Base-by-base conservation (phyloP, 2,329 filamentous ascomycete species). In the Diplodia scrobiculata region DNA sequence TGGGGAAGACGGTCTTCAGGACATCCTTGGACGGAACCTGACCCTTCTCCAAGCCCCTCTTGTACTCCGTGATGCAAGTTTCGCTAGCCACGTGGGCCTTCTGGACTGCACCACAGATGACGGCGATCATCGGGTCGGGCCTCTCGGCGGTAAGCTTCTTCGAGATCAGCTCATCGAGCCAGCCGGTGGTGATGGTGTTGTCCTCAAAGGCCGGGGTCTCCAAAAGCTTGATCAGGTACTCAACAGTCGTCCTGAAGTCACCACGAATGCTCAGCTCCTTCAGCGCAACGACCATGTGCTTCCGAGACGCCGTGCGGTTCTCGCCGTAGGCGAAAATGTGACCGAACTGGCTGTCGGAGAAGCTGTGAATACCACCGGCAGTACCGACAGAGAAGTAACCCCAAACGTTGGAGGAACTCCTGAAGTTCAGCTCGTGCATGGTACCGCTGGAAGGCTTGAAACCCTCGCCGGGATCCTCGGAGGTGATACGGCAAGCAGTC, bases 381-480 rank as follows among this genome's bases (percentile, higher is more conserved):
- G 93, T 95, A 82, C 93, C 91, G 78, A 99, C 95, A 63, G 95
- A 99, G 87, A 99, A 99, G 82, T 99, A 99, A 85, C 95, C 95
- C 95, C 95, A 99, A 66, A 98, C 95, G 72, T 99, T 99, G 69
- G 95, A 98, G 78, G 92, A 97, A 83, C 91, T 96, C 76, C 95
- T 88, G 87, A 99, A 99, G 85, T 99, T 99, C 75, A 99, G 84
- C 76, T 99, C 95, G 83, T 98, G 95, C 87, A 99, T 96, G 63
- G 94, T 96, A 87, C 95, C 95, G 75, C 94, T 96, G 53, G 95
- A 99, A 67, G 95, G 95, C 86, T 99, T 99, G 88, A 99, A 99
- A 63, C 95, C 95, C 84, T 99, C 95, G 74, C 96, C 95, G 10
- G 95, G 95, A 78, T 99, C 95, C 79, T 99, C 95, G 0, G 95